These are phyloP conservation scores for Rhizophagus clarus DNA, from an alignment of 192 early-diverging fungal species.

Conservation along the genomic window DNA sequence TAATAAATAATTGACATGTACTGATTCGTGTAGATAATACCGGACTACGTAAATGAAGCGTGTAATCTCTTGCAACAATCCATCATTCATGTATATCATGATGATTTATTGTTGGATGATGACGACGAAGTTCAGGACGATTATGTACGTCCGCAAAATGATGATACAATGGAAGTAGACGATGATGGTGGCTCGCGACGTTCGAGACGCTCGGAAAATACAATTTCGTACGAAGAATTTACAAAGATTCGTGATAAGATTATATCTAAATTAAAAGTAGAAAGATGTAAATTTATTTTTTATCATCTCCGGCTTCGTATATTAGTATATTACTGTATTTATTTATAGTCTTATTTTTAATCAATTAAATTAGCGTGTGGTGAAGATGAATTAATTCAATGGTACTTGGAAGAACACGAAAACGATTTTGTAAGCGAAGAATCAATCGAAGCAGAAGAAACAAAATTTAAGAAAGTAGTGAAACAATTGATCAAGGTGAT, in stretches of 20 bases:
- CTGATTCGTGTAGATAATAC: slow-evolving; percentile 55
- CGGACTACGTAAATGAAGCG: slow-evolving; percentile 82
- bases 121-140: slow-evolving; percentile 24
- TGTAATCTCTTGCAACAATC: slow-evolving; percentile 82
- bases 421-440: background rate
- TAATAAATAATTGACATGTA: background rate
- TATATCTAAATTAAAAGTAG: background rate
- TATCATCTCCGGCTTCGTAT: background rate
- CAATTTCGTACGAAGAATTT: slow-evolving; percentile 7
- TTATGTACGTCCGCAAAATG: background rate
- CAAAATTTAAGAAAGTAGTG: slow-evolving; percentile 21
- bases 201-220: background rate
- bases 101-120: slow-evolving; percentile 69
- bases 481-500: slow-evolving; percentile 20
- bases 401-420: slow-evolving; percentile 11
- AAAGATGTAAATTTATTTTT: slow-evolving; percentile 4
- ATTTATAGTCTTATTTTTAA: background rate
- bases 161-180: slow-evolving; percentile 14
- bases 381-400: background rate
- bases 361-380: background rate
- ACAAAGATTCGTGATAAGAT: background rate
- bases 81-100: slow-evolving; percentile 84
- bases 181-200: background rate
- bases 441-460: background rate
- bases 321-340: background rate